Conservation (phyloP, 2,329 filamentous ascomycete species). For the Fusarium albidum region DNA sequence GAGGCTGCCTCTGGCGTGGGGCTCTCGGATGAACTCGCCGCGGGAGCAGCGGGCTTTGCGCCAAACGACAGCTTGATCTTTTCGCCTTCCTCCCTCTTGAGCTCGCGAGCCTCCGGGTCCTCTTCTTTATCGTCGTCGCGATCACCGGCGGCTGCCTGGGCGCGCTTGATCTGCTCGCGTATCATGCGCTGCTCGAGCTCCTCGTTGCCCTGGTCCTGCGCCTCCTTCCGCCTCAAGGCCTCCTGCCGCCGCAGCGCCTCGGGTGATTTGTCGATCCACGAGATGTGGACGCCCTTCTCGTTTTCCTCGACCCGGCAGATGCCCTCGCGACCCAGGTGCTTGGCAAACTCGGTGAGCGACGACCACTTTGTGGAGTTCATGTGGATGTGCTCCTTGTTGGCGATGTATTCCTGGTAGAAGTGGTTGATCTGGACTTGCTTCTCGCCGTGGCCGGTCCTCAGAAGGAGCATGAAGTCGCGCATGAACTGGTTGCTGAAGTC, state of each 20-base stretch:
- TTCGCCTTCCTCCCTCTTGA: slow-evolving; percentile 74
- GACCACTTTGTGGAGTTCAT: slow-evolving; percentile 95
- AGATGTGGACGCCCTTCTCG: slow-evolving; percentile 82
- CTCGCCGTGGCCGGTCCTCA: slow-evolving; percentile 87
- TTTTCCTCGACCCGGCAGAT: slow-evolving; percentile 91
- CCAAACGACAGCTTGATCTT: slow-evolving; percentile 79
- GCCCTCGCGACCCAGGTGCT: slow-evolving; percentile 84
- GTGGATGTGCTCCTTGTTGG: slow-evolving; percentile 86
- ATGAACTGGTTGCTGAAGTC: slow-evolving; percentile 85
- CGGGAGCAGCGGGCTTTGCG: slow-evolving; percentile 44
- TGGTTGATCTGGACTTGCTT: slow-evolving; percentile 89
- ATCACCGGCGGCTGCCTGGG: slow-evolving; percentile 61
- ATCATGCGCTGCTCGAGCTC: slow-evolving; percentile 86
- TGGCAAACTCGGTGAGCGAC: slow-evolving; percentile 88
- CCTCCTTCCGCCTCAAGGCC: slow-evolving; percentile 82
- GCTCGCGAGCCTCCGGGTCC: slow-evolving; percentile 52
- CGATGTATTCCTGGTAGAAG: slow-evolving; percentile 95
- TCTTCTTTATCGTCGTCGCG: slow-evolving; percentile 51
- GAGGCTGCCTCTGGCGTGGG: slow-evolving; percentile 22
- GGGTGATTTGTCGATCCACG: slow-evolving; percentile 91
- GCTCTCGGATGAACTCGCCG: slow-evolving; percentile 25
- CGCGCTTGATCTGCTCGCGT: slow-evolving; percentile 82
- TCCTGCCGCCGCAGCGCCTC: slow-evolving; percentile 84
- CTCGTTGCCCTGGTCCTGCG: slow-evolving; percentile 89
- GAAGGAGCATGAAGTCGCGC: slow-evolving; percentile 77